Evolutionary conservation across 2,329 filamentous ascomycete genomes (phyloP).

Genomic region (Alternaria sp.): DNA sequence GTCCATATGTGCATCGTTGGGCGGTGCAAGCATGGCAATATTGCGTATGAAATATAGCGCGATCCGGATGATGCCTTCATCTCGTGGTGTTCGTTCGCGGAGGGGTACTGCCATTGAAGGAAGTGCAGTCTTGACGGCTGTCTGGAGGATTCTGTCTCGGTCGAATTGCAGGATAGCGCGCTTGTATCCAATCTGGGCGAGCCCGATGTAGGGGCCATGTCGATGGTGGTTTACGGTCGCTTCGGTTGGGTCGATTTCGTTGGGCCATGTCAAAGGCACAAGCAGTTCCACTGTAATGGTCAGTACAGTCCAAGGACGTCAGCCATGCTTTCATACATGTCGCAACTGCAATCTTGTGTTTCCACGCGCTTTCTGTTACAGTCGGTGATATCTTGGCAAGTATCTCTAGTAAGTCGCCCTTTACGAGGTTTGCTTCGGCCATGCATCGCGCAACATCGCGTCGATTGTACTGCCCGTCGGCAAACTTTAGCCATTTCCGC

Average conservation of each 20-base stretch:
- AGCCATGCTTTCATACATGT: slow-evolving; percentile 62
- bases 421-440: slow-evolving; percentile 90
- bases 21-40: slow-evolving; percentile 81
- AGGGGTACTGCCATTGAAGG: slow-evolving; percentile 84
- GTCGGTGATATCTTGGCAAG: slow-evolving; percentile 78
- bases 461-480: slow-evolving; percentile 91
- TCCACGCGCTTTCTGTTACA: slow-evolving; percentile 75
- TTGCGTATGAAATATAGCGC: slow-evolving; percentile 91
- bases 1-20: slow-evolving; percentile 76
- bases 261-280: slow-evolving; percentile 92
- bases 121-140: slow-evolving; percentile 80
- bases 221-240: slow-evolving; percentile 94
- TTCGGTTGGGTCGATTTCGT: slow-evolving; percentile 78
- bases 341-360: slow-evolving; percentile 80
- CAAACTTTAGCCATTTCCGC: slow-evolving; percentile 93
- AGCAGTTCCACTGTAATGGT: slow-evolving; percentile 75
- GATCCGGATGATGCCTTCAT: slow-evolving; percentile 92
- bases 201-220: slow-evolving; percentile 87
- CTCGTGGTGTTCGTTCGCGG: slow-evolving; percentile 77
- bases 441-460: slow-evolving; percentile 95
- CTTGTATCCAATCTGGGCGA: slow-evolving; percentile 91
- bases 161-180: slow-evolving; percentile 86
- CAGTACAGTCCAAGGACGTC: slow-evolving; percentile 10
- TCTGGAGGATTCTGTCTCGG: slow-evolving; percentile 78
- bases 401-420: slow-evolving; percentile 89